Percentiles rank a stretch among this genome's conserved stretches.
Evolutionary conservation across 2,329 filamentous ascomycete genomes (phyloP).

Genomic region (Neodidymelliopsis sp.): DNA sequence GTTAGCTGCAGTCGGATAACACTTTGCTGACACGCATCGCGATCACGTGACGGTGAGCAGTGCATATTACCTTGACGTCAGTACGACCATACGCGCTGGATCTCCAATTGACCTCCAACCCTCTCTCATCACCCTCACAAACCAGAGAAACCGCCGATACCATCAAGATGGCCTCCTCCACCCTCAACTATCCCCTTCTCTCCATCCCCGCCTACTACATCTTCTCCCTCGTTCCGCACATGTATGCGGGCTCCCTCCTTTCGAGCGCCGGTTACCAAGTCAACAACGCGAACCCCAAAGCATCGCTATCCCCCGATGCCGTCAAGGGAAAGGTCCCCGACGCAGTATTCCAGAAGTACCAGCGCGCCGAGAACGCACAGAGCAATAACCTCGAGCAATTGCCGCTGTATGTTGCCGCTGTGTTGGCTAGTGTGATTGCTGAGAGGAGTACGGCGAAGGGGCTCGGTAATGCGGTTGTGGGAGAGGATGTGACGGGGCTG

Average conservation of each 20-base stretch:
- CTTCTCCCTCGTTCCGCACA: constrained; percentile 32
- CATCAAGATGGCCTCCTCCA: constrained; percentile 24
- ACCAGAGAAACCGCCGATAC: no score
- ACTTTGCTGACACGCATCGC: background rate
- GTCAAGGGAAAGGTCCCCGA: constrained; percentile 38
- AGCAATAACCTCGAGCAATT: constrained; percentile 36
- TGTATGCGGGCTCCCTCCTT: constrained; percentile 28
- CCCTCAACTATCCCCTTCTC: constrained; percentile 36
- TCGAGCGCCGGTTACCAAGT: constrained; percentile 26
- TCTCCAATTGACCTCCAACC: background rate
- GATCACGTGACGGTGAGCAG: constrained; percentile 8
- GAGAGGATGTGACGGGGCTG: constrained; percentile 30
- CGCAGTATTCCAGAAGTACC: constrained; percentile 34
- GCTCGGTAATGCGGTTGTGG: constrained; percentile 12
- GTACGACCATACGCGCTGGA: background rate
- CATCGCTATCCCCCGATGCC: constrained; percentile 27
- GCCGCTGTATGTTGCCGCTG: constrained; percentile 33
- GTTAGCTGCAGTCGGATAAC: no score
- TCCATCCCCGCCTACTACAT: constrained; percentile 38
- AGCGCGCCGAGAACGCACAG: constrained; percentile 37
- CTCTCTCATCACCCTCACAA: no score
- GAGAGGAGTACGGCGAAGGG: constrained; percentile 29
- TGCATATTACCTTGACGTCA: background rate
- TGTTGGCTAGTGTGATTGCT: constrained; percentile 35
- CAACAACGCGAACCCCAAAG: constrained; percentile 38